Conservation (phyloP, 2,329 filamentous ascomycete species). For the Didymella segeticola region DNA sequence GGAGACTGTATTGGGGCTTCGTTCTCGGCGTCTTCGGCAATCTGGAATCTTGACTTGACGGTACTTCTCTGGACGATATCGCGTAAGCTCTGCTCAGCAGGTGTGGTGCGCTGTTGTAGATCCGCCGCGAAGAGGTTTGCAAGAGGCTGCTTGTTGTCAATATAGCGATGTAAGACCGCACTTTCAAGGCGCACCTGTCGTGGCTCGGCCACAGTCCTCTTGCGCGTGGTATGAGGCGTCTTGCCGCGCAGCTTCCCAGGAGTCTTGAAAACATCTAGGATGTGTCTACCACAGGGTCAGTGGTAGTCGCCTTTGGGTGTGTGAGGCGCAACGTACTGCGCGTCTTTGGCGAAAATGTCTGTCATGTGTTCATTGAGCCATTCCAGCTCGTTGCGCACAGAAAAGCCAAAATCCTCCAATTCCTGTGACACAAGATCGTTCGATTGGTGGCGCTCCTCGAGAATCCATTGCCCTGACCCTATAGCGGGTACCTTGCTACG, state of each 20-base stretch:
- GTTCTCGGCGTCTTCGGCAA: constrained; percentile 62
- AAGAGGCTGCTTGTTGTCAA: constrained; percentile 51
- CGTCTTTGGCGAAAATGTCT: constrained; percentile 85
- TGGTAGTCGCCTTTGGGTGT: constrained; percentile 5
- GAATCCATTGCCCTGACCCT: constrained; percentile 84
- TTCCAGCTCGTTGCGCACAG: constrained; percentile 90
- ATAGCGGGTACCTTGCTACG: constrained; percentile 61
- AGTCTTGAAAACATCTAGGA: constrained; percentile 95
- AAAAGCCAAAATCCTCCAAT: constrained; percentile 90
- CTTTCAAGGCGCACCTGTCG: constrained; percentile 69
- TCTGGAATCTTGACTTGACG: constrained; percentile 66
- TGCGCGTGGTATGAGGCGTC: constrained; percentile 75
- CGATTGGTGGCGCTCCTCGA: constrained; percentile 81
- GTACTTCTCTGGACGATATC: constrained; percentile 60
- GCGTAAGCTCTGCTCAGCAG: constrained; percentile 59
- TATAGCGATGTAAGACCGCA: constrained; percentile 45
- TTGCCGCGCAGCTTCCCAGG: constrained; percentile 83
- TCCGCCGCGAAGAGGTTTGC: constrained; percentile 58
- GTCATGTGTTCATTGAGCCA: constrained; percentile 99
- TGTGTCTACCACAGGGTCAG: constrained; percentile 67
- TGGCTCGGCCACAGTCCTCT: constrained; percentile 60
- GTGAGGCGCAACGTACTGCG: constrained; percentile 70
- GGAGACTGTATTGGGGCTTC: constrained; percentile 33
- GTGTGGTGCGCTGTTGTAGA: constrained; percentile 55
- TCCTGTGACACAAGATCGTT: constrained; percentile 79